phyloP scores from a whole-genome alignment of 129 eudicot genomes.

The Flaveria brownii region DNA sequence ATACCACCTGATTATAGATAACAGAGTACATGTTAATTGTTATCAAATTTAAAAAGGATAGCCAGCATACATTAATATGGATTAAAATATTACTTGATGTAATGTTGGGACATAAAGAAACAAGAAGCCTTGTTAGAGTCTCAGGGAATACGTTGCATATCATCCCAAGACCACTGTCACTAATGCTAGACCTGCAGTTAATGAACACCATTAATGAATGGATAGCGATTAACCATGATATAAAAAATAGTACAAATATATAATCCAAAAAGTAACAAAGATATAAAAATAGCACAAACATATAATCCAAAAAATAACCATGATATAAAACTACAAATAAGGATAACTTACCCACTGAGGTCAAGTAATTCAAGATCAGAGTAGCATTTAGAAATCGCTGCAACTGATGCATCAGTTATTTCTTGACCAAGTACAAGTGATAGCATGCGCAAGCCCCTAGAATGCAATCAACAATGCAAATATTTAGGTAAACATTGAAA shows the following conservation, averaged over 20 bases:
- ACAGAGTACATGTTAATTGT: constrained; percentile 6
- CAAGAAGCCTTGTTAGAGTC: constrained; percentile 73
- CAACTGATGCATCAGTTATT: constrained; percentile 95
- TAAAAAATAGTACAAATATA: background rate
- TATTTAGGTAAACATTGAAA: background rate
- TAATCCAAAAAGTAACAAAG: background rate
- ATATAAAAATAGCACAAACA: background rate
- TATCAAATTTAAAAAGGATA: background rate
- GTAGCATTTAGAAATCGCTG: constrained; percentile 79
- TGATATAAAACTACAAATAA: background rate
- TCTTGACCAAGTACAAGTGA: constrained; percentile 87
- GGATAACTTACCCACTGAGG: constrained; percentile 85
- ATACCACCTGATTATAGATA: constrained; percentile 67
- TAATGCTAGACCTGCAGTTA: constrained; percentile 84
- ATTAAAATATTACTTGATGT: constrained; percentile 72
- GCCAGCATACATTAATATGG: background rate
- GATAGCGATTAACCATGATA: background rate
- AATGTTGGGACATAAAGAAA: constrained; percentile 87
- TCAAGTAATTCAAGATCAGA: constrained; percentile 89
- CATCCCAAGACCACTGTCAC: constrained; percentile 96
- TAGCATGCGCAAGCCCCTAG: constrained; percentile 88
- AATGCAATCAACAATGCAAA: constrained; percentile 3
- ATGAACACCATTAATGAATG: constrained; percentile 10
- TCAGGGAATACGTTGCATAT: constrained; percentile 91
- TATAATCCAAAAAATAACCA: background rate